phyloP scores from a whole-genome alignment of 2,329 filamentous ascomycete species.

The Claviceps paspali region DNA sequence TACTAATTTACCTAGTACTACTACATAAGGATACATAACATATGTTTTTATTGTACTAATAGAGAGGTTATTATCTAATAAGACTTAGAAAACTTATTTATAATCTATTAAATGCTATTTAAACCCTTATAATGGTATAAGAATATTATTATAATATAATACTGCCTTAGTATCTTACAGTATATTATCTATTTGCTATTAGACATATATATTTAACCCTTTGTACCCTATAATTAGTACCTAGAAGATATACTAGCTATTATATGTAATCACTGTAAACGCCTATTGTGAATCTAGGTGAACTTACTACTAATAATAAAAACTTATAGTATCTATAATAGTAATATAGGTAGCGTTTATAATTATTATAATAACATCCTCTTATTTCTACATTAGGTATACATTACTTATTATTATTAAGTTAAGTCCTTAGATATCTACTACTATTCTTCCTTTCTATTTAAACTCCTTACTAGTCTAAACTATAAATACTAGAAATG shows the following conservation, averaged over 20 bases:
- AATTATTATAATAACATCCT: neutral
- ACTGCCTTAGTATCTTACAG: fast-evolving
- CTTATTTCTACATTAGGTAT: neutral
- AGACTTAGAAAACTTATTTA: neutral
- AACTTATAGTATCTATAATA: no score
- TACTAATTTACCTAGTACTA: neutral
- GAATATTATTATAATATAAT: neutral
- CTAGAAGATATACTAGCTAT: neutral
- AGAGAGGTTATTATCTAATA: neutral
- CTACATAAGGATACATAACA: neutral
- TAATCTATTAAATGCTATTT: neutral
- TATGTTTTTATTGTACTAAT: neutral
- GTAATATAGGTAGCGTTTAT: neutral
- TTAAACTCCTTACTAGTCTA: neutral
- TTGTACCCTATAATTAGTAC: neutral
- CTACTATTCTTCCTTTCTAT: neutral
- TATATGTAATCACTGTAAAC: neutral
- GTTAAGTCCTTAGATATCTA: neutral
- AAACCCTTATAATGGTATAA: neutral
- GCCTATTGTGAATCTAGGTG: neutral
- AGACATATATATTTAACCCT: neutral
- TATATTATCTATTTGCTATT: neutral
- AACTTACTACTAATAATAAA: neutral
- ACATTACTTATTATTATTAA: neutral
- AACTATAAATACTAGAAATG: neutral